Conservation (phyloP, 495 filamentous ascomycete species). For the Trypethelium eluteriae region DNA sequence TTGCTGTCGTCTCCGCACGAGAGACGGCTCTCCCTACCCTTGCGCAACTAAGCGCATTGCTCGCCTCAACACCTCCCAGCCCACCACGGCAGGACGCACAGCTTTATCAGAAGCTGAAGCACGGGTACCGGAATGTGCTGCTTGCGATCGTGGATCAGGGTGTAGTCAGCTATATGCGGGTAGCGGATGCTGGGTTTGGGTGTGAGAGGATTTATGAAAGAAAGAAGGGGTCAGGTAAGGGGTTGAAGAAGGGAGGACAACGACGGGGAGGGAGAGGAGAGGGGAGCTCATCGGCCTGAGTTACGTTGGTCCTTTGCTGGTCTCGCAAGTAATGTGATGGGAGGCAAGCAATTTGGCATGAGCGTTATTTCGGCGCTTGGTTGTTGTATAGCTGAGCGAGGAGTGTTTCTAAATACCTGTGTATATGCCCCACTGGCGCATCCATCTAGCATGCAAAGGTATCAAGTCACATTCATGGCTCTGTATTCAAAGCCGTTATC, state of each 20-base stretch:
- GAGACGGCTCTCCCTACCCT: constrained; percentile 62
- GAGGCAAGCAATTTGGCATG: too few relatives aligned
- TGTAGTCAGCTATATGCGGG: constrained; percentile 74
- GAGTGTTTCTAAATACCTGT: too few relatives aligned
- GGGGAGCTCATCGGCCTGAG: too few relatives aligned
- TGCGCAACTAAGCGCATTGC: constrained; percentile 57
- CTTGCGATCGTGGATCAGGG: constrained; percentile 85
- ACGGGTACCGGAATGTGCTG: constrained; percentile 76
- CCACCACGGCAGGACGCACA: constrained; percentile 39
- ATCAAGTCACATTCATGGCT: too few relatives aligned
- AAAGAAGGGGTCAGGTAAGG: constrained; percentile 30
- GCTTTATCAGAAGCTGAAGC: constrained; percentile 49
- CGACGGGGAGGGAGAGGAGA: constrained; percentile 37
- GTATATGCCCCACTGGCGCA: too few relatives aligned
- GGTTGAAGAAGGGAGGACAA: constrained; percentile 36
- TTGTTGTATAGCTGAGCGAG: too few relatives aligned
- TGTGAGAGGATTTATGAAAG: constrained; percentile 58
- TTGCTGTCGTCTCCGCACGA: constrained; percentile 72
- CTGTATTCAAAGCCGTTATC: too few relatives aligned
- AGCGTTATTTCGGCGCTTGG: too few relatives aligned
- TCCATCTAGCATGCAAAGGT: too few relatives aligned
- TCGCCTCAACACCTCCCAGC: constrained; percentile 60
- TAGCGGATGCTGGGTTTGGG: constrained; percentile 72
- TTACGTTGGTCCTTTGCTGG: too few relatives aligned
- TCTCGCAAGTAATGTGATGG: too few relatives aligned